phyloP scores from a whole-genome alignment of 108 stramenopile genomes.

The Fragilaria crotonensis region DNA sequence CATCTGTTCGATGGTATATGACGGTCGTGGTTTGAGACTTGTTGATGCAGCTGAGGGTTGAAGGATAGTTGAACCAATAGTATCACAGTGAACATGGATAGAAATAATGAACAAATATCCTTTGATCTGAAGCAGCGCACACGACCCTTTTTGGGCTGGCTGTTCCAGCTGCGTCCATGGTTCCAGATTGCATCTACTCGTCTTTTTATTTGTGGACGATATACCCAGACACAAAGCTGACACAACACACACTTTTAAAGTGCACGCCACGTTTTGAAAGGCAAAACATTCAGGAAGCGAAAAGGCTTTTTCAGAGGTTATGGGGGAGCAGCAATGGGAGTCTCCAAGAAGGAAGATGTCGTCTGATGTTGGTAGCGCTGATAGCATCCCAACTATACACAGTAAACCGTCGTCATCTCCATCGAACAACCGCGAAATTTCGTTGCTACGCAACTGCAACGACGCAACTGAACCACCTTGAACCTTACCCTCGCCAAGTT shows the following conservation, averaged over 20 bases:
- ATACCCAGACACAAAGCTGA: background rate
- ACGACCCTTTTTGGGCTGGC: background rate
- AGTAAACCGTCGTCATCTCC: background rate
- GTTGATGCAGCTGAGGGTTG: no score
- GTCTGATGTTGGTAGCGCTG: background rate
- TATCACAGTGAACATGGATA: background rate
- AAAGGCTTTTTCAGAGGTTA: background rate
- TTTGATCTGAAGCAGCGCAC: background rate
- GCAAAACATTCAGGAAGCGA: background rate
- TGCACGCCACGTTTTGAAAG: background rate
- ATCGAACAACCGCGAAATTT: background rate
- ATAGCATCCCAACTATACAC: background rate
- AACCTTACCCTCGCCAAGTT: background rate
- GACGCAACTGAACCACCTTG: background rate
- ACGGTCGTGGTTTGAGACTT: no score
- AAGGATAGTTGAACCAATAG: background rate
- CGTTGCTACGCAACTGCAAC: background rate
- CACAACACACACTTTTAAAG: background rate
- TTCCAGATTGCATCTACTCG: no score
- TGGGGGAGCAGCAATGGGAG: background rate
- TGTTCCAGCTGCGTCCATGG: constrained; percentile 6
- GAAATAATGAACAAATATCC: background rate
- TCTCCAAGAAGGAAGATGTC: background rate
- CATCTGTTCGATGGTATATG: background rate
- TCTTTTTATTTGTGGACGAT: background rate